These are phyloP conservation scores for Diaporthe australafricana DNA, from an alignment of 2,329 filamentous ascomycete genomes.

Conservation along the genomic window DNA sequence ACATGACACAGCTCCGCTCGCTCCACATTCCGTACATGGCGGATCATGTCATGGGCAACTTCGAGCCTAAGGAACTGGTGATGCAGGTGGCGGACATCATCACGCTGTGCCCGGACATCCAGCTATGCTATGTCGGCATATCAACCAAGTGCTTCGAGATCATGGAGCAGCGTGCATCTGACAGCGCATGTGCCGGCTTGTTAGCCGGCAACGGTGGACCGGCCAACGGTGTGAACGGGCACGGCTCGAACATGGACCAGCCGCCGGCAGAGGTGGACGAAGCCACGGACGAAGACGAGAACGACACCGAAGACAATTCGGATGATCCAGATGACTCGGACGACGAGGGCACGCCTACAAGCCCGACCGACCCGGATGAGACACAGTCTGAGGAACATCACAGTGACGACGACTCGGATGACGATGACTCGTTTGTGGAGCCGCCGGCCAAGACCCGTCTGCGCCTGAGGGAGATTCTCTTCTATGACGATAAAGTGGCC, in stretches of 20 bases:
- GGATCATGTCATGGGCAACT: constrained; percentile 66
- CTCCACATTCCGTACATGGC: constrained; percentile 77
- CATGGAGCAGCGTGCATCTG: constrained; percentile 69
- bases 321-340: constrained; percentile 60
- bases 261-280: constrained; percentile 38
- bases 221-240: constrained; percentile 34
- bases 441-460: constrained; percentile 60
- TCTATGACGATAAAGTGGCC: constrained; percentile 85
- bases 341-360: constrained; percentile 41
- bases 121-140: constrained; percentile 82
- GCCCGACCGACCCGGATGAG: constrained; percentile 43
- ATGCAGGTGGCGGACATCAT: constrained; percentile 84
- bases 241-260: constrained; percentile 37
- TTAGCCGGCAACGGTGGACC: constrained; percentile 29
- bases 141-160: constrained; percentile 86
- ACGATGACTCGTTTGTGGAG: constrained; percentile 63
- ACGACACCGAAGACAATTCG: constrained; percentile 48
- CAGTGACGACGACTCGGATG: constrained; percentile 49
- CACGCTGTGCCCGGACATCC: constrained; percentile 79
- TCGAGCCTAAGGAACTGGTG: constrained; percentile 76
- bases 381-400: constrained; percentile 48
- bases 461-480: constrained; percentile 80
- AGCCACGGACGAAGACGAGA: constrained; percentile 47
- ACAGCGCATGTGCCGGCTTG: constrained; percentile 45
- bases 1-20: constrained; percentile 76